Base-by-base conservation (phyloP, 2,329 filamentous ascomycete species). In the Curvularia verruculosa region DNA sequence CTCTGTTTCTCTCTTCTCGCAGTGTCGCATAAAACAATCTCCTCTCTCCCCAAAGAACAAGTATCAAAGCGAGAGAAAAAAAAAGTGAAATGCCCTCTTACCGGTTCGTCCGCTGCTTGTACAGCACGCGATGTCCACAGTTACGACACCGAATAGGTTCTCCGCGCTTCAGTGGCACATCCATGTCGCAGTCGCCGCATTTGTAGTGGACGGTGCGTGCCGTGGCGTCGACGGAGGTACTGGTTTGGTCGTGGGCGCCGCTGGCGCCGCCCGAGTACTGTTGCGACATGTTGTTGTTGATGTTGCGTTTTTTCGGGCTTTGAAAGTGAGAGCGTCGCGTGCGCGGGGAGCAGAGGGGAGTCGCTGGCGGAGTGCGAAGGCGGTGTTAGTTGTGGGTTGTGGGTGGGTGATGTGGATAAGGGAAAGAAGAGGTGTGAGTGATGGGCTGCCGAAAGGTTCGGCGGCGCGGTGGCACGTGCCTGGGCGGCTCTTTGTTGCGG, bases 51-150 rank as follows among this genome's bases (percentile, higher is more conserved):
- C n/a, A n/a, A n/a, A n/a, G n/a, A n/a, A n/a, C n/a, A n/a, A n/a
- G n/a, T n/a, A n/a, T n/a, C n/a, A n/a, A n/a, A n/a, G n/a, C n/a
- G n/a, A n/a, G n/a, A n/a, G n/a, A n/a, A n/a, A n/a, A n/a, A n/a
- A n/a, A n/a, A n/a, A n/a, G n/a, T n/a, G n/a, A n/a, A n/a, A n/a
- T n/a, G n/a, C n/a, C n/a, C n/a, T n/a, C 89, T 79, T 77, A 97
- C 95, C 95, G 87, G 84, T 96, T 97, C 43, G 95, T 99, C 74
- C 95, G 82, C 85, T 97, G 91, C 86, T 99, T 99, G 81, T 98
- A 98, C 66, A 99, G 80, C 60, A 99, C 92, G 65, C 95, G 88
- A 72, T 96, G 95, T 7, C 95, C 95, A 77, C 95, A 99, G 79
- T 93, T 90, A 77, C 91, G 90, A 83, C 92, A 96, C 26, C 91